phyloP scores from a whole-genome alignment of 2,329 filamentous ascomycete genomes.

The Colletotrichum plurivorum region DNA sequence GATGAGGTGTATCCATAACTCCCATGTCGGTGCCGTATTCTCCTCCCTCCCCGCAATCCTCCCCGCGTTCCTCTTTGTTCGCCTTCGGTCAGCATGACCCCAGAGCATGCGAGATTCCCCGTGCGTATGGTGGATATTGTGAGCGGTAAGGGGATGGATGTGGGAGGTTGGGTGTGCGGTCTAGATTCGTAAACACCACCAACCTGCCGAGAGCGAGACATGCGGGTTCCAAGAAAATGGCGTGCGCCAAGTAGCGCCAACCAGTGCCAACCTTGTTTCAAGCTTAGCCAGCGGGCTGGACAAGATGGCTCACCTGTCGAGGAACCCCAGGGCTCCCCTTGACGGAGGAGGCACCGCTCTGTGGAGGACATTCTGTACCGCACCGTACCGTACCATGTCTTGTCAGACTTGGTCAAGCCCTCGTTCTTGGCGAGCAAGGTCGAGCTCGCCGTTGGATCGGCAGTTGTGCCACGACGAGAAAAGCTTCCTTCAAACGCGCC shows the following conservation, averaged over 20 bases:
- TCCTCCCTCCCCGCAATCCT: not conserved
- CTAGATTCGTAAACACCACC: conserved; percentile 17
- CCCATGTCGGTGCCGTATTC: not conserved
- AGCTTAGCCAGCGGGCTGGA: conserved; percentile 15
- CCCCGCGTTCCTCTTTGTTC: conserved; percentile 18
- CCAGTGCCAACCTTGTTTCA: conserved; percentile 26
- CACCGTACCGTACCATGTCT: not conserved
- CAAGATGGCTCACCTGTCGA: not conserved
- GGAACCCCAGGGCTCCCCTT: not conserved
- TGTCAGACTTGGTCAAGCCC: conserved; percentile 20
- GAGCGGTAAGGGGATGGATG: not conserved
- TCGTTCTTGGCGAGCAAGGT: conserved; percentile 23
- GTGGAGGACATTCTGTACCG: not conserved
- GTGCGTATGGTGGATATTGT: not conserved
- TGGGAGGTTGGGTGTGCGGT: not conserved
- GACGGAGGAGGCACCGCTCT: not conserved
- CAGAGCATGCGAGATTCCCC: not conserved
- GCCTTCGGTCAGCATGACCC: not conserved
- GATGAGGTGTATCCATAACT: not conserved
- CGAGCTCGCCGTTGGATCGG: conserved; percentile 14
- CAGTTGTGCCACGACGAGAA: conserved; percentile 23
- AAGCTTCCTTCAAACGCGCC: conserved; percentile 25
- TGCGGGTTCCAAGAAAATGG: conserved; percentile 27
- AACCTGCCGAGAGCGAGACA: conserved; percentile 24
- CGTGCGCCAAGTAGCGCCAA: conserved; percentile 31